Evolutionary conservation across 257 asterid genomes (phyloP).

Genomic region (Nicotiana tabacum): DNA sequence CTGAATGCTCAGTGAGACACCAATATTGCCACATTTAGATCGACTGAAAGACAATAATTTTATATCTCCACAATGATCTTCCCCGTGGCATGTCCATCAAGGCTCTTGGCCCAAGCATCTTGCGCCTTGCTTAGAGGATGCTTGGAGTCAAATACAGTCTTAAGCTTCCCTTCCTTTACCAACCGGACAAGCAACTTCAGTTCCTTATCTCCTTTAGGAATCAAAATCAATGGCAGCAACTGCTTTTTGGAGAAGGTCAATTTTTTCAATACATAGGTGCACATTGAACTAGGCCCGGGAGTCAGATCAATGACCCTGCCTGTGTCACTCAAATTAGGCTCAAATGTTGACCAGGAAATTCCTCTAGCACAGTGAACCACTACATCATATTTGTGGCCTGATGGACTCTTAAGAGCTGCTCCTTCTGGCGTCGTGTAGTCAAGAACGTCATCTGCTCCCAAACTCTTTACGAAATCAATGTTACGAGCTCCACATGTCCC

Average conservation of each 20-base stretch:
- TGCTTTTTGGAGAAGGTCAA: conserved; percentile 45
- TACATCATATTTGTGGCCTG: conserved; percentile 51
- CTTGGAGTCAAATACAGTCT: conserved; percentile 41
- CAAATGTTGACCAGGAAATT: conserved; percentile 53
- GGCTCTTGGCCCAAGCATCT: conserved; percentile 60
- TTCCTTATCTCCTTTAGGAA: conserved; percentile 36
- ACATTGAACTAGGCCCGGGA: conserved; percentile 43
- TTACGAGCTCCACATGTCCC: conserved; percentile 72
- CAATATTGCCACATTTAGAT: not conserved
- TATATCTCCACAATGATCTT: conserved; percentile 35
- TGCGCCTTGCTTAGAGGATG: conserved; percentile 45
- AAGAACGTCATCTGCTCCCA: conserved; percentile 72
- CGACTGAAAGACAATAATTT: not conserved
- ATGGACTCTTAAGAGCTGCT: conserved; percentile 58
- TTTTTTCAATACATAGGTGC: conserved; percentile 50
- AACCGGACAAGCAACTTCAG: conserved; percentile 34
- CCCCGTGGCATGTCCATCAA: conserved; percentile 64
- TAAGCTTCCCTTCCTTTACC: conserved; percentile 53
- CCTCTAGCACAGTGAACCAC: conserved; percentile 55
- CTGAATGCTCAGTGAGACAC: not conserved
- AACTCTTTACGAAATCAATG: conserved; percentile 42
- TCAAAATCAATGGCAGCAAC: conserved; percentile 43
- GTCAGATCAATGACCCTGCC: conserved; percentile 59
- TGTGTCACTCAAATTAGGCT: conserved; percentile 35
- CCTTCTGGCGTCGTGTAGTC: conserved; percentile 67